phyloP scores from a whole-genome alignment of 345 rosid species.

The Aegle marmelos region DNA sequence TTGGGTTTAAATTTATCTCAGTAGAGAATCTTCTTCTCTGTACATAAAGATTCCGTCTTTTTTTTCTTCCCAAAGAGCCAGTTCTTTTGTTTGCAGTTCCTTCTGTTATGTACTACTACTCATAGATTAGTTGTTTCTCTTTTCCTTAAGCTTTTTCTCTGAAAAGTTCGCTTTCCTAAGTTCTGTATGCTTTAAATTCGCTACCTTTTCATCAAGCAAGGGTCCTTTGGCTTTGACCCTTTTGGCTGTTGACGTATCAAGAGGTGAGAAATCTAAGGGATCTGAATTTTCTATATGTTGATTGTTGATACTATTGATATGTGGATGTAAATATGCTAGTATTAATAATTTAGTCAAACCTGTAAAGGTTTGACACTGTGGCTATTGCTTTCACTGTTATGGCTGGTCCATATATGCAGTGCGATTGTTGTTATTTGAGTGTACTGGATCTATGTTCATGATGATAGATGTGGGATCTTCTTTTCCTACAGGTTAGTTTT shows the following conservation, averaged over 20 bases:
- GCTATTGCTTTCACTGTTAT: background rate
- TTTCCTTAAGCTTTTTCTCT: background rate
- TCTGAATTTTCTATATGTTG: constrained; percentile 9
- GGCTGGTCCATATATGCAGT: background rate
- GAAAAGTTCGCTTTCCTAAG: background rate
- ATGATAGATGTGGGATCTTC: constrained; percentile 1
- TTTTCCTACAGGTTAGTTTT: constrained; percentile 26
- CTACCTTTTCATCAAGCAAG: background rate
- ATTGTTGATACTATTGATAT: constrained; percentile 4
- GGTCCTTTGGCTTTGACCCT: background rate
- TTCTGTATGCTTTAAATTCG: background rate
- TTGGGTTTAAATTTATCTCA: background rate
- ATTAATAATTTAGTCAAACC: background rate
- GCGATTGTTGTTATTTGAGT: background rate
- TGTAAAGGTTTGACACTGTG: background rate
- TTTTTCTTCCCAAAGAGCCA: background rate
- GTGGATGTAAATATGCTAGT: background rate
- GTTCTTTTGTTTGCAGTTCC: background rate
- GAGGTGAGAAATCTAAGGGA: constrained; percentile 19
- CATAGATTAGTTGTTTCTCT: background rate
- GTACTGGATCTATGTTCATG: constrained; percentile 13
- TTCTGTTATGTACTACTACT: background rate
- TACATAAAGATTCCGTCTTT: background rate
- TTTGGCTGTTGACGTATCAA: background rate
- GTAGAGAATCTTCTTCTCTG: background rate